Evolutionary conservation across 345 rosid species (phyloP).

Genomic region (Tarenaya hassleriana): DNA sequence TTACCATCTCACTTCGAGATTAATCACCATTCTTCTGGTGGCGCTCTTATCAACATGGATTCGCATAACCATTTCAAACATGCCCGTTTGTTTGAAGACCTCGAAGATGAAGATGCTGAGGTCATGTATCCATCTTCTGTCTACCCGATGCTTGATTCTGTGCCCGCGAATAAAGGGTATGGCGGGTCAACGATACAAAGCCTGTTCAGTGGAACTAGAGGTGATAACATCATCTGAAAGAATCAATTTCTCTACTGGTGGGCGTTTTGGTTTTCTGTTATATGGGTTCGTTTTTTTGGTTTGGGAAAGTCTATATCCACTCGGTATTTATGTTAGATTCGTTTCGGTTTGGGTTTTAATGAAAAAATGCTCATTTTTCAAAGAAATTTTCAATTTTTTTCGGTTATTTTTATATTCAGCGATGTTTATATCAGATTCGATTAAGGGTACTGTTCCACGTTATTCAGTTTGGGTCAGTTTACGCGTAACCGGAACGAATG

Average conservation of each 20-base stretch:
- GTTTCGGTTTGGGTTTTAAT: too few species aligned
- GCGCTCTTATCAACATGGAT: constrained; percentile 28
- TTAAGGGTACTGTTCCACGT: too few species aligned
- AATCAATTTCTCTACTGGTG: background rate
- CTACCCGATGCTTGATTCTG: constrained; percentile 27
- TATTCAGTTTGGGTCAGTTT: too few species aligned
- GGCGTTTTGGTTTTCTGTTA: too few species aligned
- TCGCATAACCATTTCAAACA: constrained; percentile 46
- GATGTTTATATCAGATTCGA: too few species aligned
- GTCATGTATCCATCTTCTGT: constrained; percentile 27
- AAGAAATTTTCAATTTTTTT: too few species aligned
- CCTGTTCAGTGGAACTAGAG: constrained; percentile 40
- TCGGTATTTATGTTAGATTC: too few species aligned
- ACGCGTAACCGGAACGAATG: too few species aligned
- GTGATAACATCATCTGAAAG: constrained; percentile 1
- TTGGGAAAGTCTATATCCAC: too few species aligned
- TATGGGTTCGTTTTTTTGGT: too few species aligned
- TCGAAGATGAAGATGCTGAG: constrained; percentile 63
- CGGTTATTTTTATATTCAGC: too few species aligned
- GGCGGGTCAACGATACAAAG: constrained; percentile 45
- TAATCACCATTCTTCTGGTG: constrained; percentile 47
- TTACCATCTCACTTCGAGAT: constrained; percentile 63
- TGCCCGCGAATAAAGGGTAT: constrained; percentile 32
- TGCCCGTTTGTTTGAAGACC: constrained; percentile 55
- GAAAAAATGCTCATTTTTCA: too few species aligned